Percentiles rank a stretch among this genome's conserved stretches.
These are phyloP conservation scores for Ophiocordyceps sinensis DNA, from an alignment of 2,329 filamentous ascomycete genomes.

Conservation along the genomic window DNA sequence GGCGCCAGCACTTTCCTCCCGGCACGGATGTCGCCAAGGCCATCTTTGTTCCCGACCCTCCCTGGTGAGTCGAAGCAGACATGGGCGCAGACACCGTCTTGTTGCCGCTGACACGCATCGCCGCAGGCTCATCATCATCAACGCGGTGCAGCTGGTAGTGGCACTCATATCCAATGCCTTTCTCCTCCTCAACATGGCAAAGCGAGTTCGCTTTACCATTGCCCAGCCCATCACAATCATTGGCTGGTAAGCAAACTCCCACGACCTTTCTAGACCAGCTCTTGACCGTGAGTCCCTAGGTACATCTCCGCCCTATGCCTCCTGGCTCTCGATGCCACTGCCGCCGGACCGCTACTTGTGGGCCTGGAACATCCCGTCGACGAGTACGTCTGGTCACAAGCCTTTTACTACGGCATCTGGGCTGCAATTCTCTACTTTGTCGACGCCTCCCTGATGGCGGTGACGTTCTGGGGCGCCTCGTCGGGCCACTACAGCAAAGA, in stretches of 20 bases:
- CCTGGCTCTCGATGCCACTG: constrained; percentile 50
- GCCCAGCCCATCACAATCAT: constrained; percentile 74
- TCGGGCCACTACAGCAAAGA: constrained; percentile 57
- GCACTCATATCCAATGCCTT: constrained; percentile 70
- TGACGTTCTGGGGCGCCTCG: constrained; percentile 68
- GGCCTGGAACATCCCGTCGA: constrained; percentile 18
- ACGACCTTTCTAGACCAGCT: background rate
- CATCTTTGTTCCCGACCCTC: constrained; percentile 47
- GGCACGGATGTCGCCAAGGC: constrained; percentile 33
- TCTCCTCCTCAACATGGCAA: constrained; percentile 76
- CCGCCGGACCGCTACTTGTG: constrained; percentile 38
- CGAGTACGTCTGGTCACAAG: constrained; percentile 58
- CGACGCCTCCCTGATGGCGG: constrained; percentile 58
- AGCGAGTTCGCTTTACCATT: constrained; percentile 62
- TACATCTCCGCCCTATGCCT: constrained; percentile 50
- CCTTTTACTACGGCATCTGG: constrained; percentile 76
- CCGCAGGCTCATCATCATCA: constrained; percentile 53
- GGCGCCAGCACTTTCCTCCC: constrained; percentile 46
- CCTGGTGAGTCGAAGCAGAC: constrained; percentile 38
- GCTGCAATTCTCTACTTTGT: constrained; percentile 68
- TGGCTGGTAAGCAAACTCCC: constrained; percentile 44
- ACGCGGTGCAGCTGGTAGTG: constrained; percentile 61
- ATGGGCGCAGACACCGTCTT: background rate
- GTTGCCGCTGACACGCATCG: background rate
- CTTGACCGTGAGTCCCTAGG: constrained; percentile 11